Base-by-base conservation (phyloP, 2,329 filamentous ascomycete genomes). In the Ceratocystiopsis sp. region DNA sequence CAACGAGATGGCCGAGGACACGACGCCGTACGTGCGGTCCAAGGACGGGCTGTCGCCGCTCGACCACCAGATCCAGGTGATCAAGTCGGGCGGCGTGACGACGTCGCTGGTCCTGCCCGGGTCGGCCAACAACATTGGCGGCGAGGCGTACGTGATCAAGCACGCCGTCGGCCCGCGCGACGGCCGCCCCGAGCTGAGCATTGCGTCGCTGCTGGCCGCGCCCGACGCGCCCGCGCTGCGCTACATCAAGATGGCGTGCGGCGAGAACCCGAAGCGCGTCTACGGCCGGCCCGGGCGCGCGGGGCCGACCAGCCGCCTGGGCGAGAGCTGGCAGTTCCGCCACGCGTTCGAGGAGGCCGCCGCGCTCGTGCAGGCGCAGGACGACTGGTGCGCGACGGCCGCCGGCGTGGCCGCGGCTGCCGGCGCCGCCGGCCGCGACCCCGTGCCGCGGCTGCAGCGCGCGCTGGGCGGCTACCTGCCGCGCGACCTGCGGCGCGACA, bases 191-290 rank as follows among this genome's bases (percentile, higher is more conserved):
- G 78, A 82, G 55, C 68, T 78, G 37, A 79, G 75, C 42, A 73
- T 71, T 3, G 59, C 65, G 19, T 72, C 80, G 49, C 66, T 82
- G 62, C 63, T 82, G 11, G 78, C 78, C 1, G 75, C 80, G 42
- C 77, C 77, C 0, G 75, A 78, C 37, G 64, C 66, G 18, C 71
- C 63, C 46, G 79, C 76, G 71, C 46, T 49, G 35, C 67, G 79
- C 17, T 83, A 80, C 56, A 79, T 84, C 67, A 83, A 84, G 61
- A 83, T 83, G 78, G 79, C 79, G 0, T 83, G 78, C 49, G 78
- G 78, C 34, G 78, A 83, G 58, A 83, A 83, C 51, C 63, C 78
- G 2, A 80, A 80, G 60, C 60, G 66, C 1, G 61, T 74, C 1
- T 78, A 80, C 46, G 75, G 75, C 11, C 63, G 62, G 38, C 53